Evolutionary conservation across 805 yeast species (phyloP).

Genomic region (Ogataea haglerorum): DNA sequence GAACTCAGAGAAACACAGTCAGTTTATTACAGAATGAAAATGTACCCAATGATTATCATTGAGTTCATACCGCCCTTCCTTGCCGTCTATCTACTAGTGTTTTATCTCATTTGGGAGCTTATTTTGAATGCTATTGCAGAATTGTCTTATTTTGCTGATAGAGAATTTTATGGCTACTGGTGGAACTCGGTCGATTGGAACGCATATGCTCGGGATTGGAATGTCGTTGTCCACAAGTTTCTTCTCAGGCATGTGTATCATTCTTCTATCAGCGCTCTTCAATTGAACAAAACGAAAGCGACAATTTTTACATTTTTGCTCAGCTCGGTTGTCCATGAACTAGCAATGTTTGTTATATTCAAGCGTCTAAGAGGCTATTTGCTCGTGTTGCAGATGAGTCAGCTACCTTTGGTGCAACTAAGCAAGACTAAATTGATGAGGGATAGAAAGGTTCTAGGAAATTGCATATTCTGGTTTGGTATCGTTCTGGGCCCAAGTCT

Average conservation of each 20-base stretch:
- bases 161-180: conserved; percentile 95
- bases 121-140: conserved; percentile 90
- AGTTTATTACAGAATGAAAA: conserved; percentile 38
- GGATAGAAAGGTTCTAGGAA: conserved; percentile 61
- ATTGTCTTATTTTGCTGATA: conserved; percentile 78
- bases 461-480: conserved; percentile 87
- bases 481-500: conserved; percentile 86
- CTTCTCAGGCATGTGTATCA: conserved; percentile 92
- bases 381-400: conserved; percentile 78
- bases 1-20: conserved; percentile 48
- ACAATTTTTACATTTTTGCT: conserved; percentile 74
- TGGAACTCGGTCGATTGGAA: conserved; percentile 96
- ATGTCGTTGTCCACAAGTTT: conserved; percentile 87
- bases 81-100: conserved; percentile 68
- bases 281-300: conserved; percentile 63
- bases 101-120: conserved; percentile 94
- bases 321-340: conserved; percentile 82
- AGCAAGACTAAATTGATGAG: conserved; percentile 58
- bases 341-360: conserved; percentile 88
- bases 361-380: conserved; percentile 77
- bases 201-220: conserved; percentile 92
- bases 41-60: conserved; percentile 57
- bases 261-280: conserved; percentile 74
- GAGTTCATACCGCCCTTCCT: conserved; percentile 82
- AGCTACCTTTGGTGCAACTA: conserved; percentile 71